These are phyloP conservation scores for Phytophthora boehmeriae DNA, from an alignment of 352 stramenopile species.

Conservation along the genomic window DNA sequence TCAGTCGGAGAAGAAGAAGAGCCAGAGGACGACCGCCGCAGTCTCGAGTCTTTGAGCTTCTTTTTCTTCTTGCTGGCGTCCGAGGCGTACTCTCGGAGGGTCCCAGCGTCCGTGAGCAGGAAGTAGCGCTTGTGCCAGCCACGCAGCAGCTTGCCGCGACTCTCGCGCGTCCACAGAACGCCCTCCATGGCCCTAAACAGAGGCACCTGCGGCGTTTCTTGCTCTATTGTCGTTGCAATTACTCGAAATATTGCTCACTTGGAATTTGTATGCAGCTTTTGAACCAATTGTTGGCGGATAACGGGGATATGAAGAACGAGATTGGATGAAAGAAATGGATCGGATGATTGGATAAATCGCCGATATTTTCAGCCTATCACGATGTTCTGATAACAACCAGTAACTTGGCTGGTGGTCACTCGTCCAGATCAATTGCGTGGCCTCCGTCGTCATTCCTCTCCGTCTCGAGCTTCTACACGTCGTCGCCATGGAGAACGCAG, in stretches of 20 bases:
- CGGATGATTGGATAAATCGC: too few relatives aligned
- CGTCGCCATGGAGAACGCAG: constrained; percentile 70
- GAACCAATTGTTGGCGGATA: too few relatives aligned
- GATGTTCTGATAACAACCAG: constrained; percentile 7
- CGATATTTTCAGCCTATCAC: constrained; percentile 27
- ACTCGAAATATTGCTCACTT: not conserved
- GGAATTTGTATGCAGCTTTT: too few relatives aligned
- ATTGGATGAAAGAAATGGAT: not conserved
- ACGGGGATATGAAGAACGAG: too few relatives aligned
- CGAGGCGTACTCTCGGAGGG: constrained; percentile 57
- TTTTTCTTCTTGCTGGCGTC: constrained; percentile 24
- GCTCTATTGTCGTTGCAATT: too few relatives aligned
- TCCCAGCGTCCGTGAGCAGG: constrained; percentile 50
- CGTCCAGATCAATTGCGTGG: constrained; percentile 9
- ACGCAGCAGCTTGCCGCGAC: constrained; percentile 60
- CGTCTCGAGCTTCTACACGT: not conserved
- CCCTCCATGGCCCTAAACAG: constrained; percentile 50
- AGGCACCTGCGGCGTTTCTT: too few relatives aligned
- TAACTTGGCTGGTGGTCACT: constrained; percentile 23
- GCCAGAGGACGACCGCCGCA: constrained; percentile 13
- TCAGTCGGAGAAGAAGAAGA: constrained; percentile 14
- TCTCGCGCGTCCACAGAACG: constrained; percentile 55
- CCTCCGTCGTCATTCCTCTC: not conserved
- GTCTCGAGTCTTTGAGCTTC: not conserved
- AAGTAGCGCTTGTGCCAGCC: constrained; percentile 79